Percentiles rank a stretch among this genome's conserved stretches.
Evolutionary conservation across 176 grass and related monocot genomes (phyloP).

Genomic region (Typha latifolia): DNA sequence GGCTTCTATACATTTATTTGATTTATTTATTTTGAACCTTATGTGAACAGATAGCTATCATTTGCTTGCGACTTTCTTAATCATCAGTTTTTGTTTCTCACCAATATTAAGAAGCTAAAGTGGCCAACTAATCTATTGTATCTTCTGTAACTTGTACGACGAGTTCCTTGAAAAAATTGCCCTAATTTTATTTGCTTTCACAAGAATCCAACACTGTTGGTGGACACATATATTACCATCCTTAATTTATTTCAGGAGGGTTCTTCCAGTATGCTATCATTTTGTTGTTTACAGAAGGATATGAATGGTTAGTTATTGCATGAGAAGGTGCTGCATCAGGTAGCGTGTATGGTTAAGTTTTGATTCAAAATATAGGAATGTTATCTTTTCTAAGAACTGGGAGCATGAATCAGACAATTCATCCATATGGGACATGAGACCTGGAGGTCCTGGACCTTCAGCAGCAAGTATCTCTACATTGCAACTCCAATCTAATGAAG

Average conservation of each 20-base stretch:
- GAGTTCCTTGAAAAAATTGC: not conserved
- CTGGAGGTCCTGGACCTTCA: constrained; percentile 36
- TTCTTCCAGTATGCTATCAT: not conserved
- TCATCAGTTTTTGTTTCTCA: too few relatives aligned
- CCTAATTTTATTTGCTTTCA: too few relatives aligned
- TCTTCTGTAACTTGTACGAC: not conserved
- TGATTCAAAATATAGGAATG: constrained; percentile 10
- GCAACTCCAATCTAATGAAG: constrained; percentile 30
- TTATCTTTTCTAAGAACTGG: constrained; percentile 33
- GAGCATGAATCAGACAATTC: constrained; percentile 31
- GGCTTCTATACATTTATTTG: too few relatives aligned
- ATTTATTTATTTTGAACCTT: too few relatives aligned
- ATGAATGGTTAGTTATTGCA: constrained; percentile 62
- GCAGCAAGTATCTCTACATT: constrained; percentile 31
- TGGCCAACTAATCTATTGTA: not conserved
- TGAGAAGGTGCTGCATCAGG: constrained; percentile 38
- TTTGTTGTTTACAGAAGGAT: constrained; percentile 53
- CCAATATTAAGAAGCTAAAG: too few relatives aligned
- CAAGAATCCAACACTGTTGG: not conserved
- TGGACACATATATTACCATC: not conserved
- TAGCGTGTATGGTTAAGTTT: constrained; percentile 3
- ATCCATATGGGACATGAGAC: constrained; percentile 43
- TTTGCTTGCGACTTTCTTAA: not conserved
- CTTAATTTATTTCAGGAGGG: not conserved
- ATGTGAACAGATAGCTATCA: not conserved